Conservation (phyloP, 352 stramenopile genomes). For the Poterioochromonas sp. region DNA sequence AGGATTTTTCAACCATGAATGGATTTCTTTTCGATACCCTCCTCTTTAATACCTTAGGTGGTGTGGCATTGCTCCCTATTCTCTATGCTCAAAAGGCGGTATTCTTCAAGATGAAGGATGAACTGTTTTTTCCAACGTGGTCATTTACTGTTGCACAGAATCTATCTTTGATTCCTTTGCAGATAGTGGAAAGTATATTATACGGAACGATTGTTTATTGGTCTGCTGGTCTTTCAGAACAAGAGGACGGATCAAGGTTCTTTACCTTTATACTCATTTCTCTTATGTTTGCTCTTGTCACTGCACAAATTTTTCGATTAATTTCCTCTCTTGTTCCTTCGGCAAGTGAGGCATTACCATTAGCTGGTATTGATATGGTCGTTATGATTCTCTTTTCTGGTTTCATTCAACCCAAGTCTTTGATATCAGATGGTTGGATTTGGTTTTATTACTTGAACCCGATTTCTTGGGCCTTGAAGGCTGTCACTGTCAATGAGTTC, state of each 20-base stretch:
- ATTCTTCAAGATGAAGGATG: slow-evolving; percentile 35
- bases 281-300: background rate
- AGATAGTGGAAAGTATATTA: slow-evolving; percentile 47
- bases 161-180: slow-evolving; percentile 48
- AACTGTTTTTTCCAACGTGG: slow-evolving; percentile 46
- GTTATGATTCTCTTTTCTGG: slow-evolving; percentile 56
- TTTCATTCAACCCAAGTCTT: slow-evolving; percentile 54
- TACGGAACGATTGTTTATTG: slow-evolving; percentile 34
- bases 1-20: slow-evolving; percentile 51
- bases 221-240: slow-evolving; percentile 22
- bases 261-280: slow-evolving; percentile 33
- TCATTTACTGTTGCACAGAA: slow-evolving; percentile 52
- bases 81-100: slow-evolving; percentile 63
- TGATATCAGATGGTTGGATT: slow-evolving; percentile 35
- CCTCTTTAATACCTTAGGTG: slow-evolving; percentile 69
- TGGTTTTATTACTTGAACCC: slow-evolving; percentile 53
- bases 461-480: slow-evolving; percentile 24
- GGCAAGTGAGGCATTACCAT: background rate
- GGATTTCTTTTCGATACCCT: slow-evolving; percentile 71
- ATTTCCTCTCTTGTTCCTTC: background rate
- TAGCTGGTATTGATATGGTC: slow-evolving; percentile 5
- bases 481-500: slow-evolving; percentile 31
- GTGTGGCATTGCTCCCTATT: slow-evolving; percentile 62
- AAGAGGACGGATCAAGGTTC: slow-evolving; percentile 26
- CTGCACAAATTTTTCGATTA: slow-evolving; percentile 34